Conservation (phyloP, 1,284 basidiomycete genomes). For the Mrakiaceae sp. region DNA sequence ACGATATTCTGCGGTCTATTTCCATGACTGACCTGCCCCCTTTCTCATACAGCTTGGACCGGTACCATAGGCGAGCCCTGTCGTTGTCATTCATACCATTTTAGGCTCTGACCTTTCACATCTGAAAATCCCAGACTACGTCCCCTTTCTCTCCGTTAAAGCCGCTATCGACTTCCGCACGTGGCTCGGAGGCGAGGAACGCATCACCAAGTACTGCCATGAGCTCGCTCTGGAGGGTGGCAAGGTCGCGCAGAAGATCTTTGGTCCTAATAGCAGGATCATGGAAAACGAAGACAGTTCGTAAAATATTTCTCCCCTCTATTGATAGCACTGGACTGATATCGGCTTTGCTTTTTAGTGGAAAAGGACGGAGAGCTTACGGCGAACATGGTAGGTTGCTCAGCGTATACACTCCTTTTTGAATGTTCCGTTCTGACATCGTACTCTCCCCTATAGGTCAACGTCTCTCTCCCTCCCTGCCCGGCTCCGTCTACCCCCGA, state of each 20-base stretch:
- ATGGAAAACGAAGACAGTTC: slow-evolving; percentile 12
- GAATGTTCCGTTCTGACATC: neutral
- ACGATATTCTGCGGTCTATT: slow-evolving; percentile 31
- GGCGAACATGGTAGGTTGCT: slow-evolving; percentile 11
- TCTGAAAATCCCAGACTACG: slow-evolving; percentile 1
- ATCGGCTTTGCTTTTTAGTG: too few species aligned
- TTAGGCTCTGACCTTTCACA: neutral
- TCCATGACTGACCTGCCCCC: slow-evolving; percentile 32
- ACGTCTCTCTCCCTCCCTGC: slow-evolving; percentile 2
- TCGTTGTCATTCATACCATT: neutral
- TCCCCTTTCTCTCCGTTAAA: slow-evolving; percentile 11
- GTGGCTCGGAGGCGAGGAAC: slow-evolving; percentile 11
- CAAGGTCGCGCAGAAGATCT: slow-evolving; percentile 5
- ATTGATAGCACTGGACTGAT: too few species aligned
- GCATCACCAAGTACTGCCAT: slow-evolving; percentile 11
- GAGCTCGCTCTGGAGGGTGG: slow-evolving; percentile 11
- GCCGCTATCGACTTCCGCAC: slow-evolving; percentile 13
- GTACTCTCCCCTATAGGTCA: neutral
- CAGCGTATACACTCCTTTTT: neutral
- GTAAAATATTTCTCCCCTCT: neutral
- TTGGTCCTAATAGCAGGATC: neutral
- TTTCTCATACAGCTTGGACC: slow-evolving; percentile 25
- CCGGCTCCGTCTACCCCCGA: neutral
- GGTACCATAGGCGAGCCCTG: slow-evolving; percentile 20
- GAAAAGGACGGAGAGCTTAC: slow-evolving; percentile 2